Evolutionary conservation across 2,329 filamentous ascomycete species (phyloP).

Genomic region (Akanthomyces uredinophilus): DNA sequence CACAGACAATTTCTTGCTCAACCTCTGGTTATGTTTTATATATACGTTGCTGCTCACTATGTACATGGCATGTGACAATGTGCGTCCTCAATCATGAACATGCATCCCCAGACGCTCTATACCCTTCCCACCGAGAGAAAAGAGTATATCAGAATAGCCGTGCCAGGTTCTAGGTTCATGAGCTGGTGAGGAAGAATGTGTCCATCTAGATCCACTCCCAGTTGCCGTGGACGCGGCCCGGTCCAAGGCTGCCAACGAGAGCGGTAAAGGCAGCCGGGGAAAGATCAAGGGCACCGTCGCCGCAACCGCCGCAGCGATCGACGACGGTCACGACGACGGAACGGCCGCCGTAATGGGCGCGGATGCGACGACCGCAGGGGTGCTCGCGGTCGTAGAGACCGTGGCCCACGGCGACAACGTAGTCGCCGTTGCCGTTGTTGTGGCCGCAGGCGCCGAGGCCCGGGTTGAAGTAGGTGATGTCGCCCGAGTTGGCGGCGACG

Average conservation of each 20-base stretch:
- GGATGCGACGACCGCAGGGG: constrained; percentile 60
- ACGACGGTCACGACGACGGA: constrained; percentile 59
- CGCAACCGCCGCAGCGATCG: constrained; percentile 56
- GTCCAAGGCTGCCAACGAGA: constrained; percentile 31
- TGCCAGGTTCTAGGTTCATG: background rate
- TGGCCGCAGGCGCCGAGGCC: constrained; percentile 65
- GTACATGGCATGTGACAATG: background rate
- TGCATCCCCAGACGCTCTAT: background rate
- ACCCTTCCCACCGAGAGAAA: too few relatives aligned
- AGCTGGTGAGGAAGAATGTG: too few relatives aligned
- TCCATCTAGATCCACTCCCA: constrained; percentile 25
- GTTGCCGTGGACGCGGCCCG: constrained; percentile 20
- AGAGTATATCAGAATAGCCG: background rate
- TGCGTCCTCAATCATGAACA: background rate
- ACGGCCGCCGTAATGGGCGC: constrained; percentile 45
- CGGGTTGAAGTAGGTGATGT: constrained; percentile 53
- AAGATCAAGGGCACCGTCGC: constrained; percentile 43
- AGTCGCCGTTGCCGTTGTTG: constrained; percentile 46
- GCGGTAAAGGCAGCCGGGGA: constrained; percentile 41
- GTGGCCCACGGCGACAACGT: constrained; percentile 63
- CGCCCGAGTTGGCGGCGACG: constrained; percentile 10
- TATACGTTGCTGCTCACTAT: background rate
- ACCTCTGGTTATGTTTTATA: background rate
- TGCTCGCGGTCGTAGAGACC: constrained; percentile 58
- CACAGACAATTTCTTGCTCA: background rate